Percentiles rank a stretch among this genome's conserved stretches.
These are phyloP conservation scores for Taiozyma onychis DNA, from an alignment of 1,139 yeast species.

Conservation along the genomic window DNA sequence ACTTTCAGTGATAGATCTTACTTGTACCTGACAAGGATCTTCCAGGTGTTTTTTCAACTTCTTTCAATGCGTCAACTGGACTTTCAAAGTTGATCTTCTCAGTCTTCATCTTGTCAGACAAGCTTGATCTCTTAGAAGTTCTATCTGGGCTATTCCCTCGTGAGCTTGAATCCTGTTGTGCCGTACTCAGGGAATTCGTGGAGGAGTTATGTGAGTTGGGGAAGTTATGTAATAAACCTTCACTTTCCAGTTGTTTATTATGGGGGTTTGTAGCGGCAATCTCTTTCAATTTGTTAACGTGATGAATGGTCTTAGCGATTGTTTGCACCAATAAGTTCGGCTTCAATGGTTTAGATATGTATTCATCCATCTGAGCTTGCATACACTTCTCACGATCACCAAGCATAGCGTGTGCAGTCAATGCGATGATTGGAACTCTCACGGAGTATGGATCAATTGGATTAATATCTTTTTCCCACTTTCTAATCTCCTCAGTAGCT, in stretches of 20 bases:
- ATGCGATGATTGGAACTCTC: slow-evolving; percentile 81
- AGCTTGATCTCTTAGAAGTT: slow-evolving; percentile 7
- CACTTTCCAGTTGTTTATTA: slow-evolving; percentile 18
- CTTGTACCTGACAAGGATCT: slow-evolving; percentile 9
- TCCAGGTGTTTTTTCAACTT: neutral
- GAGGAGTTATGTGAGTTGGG: slow-evolving; percentile 10
- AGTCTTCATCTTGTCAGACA: slow-evolving; percentile 10
- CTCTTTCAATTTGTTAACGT: slow-evolving; percentile 33
- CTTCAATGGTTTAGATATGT: slow-evolving; percentile 79
- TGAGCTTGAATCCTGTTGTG: neutral
- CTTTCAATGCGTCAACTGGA: neutral
- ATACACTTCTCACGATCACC: slow-evolving; percentile 79
- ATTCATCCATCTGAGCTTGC: slow-evolving; percentile 89
- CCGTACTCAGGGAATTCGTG: slow-evolving; percentile 2
- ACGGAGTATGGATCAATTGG: slow-evolving; percentile 44
- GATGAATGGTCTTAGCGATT: slow-evolving; percentile 75
- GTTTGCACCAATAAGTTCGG: slow-evolving; percentile 81
- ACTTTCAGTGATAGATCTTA: slow-evolving; percentile 15
- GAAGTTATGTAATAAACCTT: slow-evolving; percentile 9
- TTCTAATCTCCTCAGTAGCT: slow-evolving; percentile 79
- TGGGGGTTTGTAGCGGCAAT: slow-evolving; percentile 20
- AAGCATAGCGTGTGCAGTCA: slow-evolving; percentile 90
- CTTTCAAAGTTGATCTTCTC: slow-evolving; percentile 1
- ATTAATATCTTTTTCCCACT: slow-evolving; percentile 84
- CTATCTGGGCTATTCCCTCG: neutral